Base-by-base conservation (phyloP, 106 monocot species). In the Acorus gramineus region DNA sequence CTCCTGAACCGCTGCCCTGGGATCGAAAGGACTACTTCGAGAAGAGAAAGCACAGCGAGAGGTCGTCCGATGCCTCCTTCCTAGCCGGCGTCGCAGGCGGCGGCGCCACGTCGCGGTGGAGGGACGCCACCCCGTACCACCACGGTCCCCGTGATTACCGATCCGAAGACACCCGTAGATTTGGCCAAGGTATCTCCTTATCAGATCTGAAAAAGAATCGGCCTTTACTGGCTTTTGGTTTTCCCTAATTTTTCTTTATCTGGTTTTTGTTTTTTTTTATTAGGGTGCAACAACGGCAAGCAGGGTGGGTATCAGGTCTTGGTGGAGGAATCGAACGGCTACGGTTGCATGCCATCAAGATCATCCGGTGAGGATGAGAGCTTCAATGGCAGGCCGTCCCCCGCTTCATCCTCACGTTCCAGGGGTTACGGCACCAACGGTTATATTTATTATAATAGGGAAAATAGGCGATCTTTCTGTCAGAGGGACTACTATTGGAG, bases 1-100 rank as follows among this genome's bases (percentile, higher is more conserved):
- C 96, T 62, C 82, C 88, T n/a, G 89, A 89, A 76, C 84, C 89
- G 46, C 67, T 69, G 57, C 87, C 87, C 8, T 74, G 74, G 78
- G 85, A 88, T 72, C 87, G 88, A 43, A 85, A 80, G 66, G 95
- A 90, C 52, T 66, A 64, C 52, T 80, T 77, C 72, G 76, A 79
- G 73, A 88, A 85, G n/a, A 64, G 81, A 60, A 85, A 82, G 68
- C 85, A 86, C 72, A 85, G 86, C 7, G 47, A 69, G 12, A 71
- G 61, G 48, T 13, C 54, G 2, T 43, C 66, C 6, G 58, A 63
- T 14, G 44, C 55, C 56, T 77, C 73, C 60, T 81, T 73, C 48
- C 47, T 81, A 72, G 78, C 55, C 55, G 64, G 65, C 49, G 74
- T 81, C 66, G 78, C 55, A 50, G 64, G 65, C 49, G 74, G 62